phyloP scores from a whole-genome alignment of 768 basidiomycete genomes.

The Saitozyma sp. region DNA sequence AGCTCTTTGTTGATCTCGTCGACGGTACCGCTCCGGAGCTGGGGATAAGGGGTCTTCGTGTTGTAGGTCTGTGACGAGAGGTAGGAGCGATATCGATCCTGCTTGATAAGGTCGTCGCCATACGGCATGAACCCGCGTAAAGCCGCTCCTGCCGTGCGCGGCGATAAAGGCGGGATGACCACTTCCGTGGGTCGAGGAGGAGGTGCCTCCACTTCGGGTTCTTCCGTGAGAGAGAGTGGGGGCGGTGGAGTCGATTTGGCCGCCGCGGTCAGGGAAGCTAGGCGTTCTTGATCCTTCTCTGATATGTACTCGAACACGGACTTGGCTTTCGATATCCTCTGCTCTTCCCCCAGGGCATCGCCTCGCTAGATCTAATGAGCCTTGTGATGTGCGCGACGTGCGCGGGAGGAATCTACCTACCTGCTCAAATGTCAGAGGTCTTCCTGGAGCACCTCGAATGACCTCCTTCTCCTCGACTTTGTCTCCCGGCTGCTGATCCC shows the following conservation, averaged over 20 bases:
- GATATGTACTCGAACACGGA: conserved; percentile 96
- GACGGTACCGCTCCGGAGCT: conserved; percentile 62
- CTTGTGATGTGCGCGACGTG: neutral
- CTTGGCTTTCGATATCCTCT: conserved; percentile 55
- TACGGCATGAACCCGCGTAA: conserved; percentile 89
- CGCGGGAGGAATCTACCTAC: conserved; percentile 55
- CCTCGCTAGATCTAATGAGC: conserved; percentile 64
- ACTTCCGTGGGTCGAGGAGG: conserved; percentile 53
- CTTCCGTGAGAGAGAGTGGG: conserved; percentile 12
- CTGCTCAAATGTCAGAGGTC: conserved; percentile 69
- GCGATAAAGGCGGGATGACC: conserved; percentile 65
- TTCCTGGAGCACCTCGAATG: conserved; percentile 55
- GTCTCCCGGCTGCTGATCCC: conserved; percentile 35
- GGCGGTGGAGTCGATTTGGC: conserved; percentile 12
- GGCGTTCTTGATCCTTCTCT: conserved; percentile 81
- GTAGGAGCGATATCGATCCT: conserved; percentile 80
- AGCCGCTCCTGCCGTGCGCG: conserved; percentile 81
- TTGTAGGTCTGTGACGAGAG: conserved; percentile 67
- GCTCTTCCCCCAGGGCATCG: conserved; percentile 75
- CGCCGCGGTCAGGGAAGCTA: conserved; percentile 54
- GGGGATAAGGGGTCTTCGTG: conserved; percentile 56
- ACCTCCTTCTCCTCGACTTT: conserved; percentile 34
- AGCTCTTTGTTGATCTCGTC: conserved; percentile 80
- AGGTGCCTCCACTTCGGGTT: conserved; percentile 25
- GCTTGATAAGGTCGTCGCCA: conserved; percentile 65